Evolutionary conservation across 306 rosid species (phyloP).

Genomic region (Lathyrus aphaca): DNA sequence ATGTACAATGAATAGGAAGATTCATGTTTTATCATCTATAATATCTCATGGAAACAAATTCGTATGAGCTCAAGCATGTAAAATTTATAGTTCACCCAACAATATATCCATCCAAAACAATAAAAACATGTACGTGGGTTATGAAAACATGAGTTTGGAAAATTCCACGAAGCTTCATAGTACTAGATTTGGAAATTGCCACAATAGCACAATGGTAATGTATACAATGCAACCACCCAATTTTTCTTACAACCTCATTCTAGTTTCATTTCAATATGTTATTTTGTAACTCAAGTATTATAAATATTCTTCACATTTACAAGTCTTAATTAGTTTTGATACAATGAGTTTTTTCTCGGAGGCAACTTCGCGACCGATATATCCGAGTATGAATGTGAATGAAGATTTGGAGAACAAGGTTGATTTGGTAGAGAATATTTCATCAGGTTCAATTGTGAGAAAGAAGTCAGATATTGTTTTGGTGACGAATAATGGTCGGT

Average conservation of each 20-base stretch:
- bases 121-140: constrained; percentile 35
- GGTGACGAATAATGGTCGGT: constrained; percentile 43
- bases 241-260: constrained; percentile 2
- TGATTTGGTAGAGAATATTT: constrained; percentile 34
- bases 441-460: constrained; percentile 55
- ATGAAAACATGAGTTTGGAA: constrained; percentile 33
- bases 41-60: not conserved
- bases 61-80: no score
- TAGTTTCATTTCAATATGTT: constrained; percentile 1
- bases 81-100: constrained; percentile 21
- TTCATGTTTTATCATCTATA: constrained; percentile 28
- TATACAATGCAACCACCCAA: constrained; percentile 29
- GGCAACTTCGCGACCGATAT: constrained; percentile 16
- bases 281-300: constrained; percentile 11
- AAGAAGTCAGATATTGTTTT: constrained; percentile 63
- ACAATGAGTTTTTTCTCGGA: not conserved
- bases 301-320: constrained; percentile 30
- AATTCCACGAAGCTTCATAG: constrained; percentile 46
- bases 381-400: constrained; percentile 28
- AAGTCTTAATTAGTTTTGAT: not conserved
- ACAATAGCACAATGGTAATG: constrained; percentile 20
- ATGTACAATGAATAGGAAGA: constrained; percentile 38
- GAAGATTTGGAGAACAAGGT: constrained; percentile 42
- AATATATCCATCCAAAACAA: constrained; percentile 12
- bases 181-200: constrained; percentile 34